A percentile compares a stretch with the other conserved stretches of the same genome.
Evolutionary conservation across 1,284 basidiomycete genomes (phyloP).

Genomic region (Neotropicomus parvogracilis): DNA sequence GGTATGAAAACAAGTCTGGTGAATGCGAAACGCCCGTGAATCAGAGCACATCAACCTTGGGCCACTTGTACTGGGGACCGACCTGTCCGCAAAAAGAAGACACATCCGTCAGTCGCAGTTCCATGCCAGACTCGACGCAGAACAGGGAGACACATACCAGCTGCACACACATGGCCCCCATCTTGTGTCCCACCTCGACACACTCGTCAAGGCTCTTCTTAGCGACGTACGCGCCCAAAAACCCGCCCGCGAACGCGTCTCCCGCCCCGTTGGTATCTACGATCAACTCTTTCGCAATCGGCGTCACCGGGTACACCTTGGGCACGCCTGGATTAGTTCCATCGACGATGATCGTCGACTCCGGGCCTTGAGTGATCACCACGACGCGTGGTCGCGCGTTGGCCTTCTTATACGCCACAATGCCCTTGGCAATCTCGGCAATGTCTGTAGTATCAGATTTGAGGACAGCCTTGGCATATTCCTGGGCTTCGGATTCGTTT

Average conservation of each 20-base stretch:
- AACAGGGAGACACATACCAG: slow-evolving; percentile 50
- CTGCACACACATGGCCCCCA: slow-evolving; percentile 87
- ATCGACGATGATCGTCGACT: slow-evolving; percentile 80
- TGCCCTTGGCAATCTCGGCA: slow-evolving; percentile 63
- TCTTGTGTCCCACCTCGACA: slow-evolving; percentile 84
- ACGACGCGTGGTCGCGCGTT: slow-evolving; percentile 80
- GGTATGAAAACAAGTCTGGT: slow-evolving; percentile 4
- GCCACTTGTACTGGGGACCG: slow-evolving; percentile 77
- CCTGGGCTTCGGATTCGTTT: slow-evolving; percentile 92
- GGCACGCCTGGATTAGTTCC: slow-evolving; percentile 46
- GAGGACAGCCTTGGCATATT: slow-evolving; percentile 74
- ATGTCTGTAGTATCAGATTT: slow-evolving; percentile 61
- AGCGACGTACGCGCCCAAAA: slow-evolving; percentile 81
- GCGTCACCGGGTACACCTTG: slow-evolving; percentile 60
- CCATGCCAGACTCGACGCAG: no score
- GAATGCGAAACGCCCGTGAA: neutral
- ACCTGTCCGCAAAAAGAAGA: slow-evolving; percentile 41
- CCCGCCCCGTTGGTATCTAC: slow-evolving; percentile 99
- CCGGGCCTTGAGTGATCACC: slow-evolving; percentile 88
- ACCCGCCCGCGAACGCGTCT: slow-evolving; percentile 98
- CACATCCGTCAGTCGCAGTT: neutral
- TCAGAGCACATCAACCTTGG: slow-evolving; percentile 68
- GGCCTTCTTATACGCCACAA: slow-evolving; percentile 68
- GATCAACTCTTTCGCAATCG: slow-evolving; percentile 68
- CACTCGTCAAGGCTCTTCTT: slow-evolving; percentile 81